These are phyloP conservation scores for Candida stauntonica DNA, from an alignment of 805 yeast species.

Conservation along the genomic window DNA sequence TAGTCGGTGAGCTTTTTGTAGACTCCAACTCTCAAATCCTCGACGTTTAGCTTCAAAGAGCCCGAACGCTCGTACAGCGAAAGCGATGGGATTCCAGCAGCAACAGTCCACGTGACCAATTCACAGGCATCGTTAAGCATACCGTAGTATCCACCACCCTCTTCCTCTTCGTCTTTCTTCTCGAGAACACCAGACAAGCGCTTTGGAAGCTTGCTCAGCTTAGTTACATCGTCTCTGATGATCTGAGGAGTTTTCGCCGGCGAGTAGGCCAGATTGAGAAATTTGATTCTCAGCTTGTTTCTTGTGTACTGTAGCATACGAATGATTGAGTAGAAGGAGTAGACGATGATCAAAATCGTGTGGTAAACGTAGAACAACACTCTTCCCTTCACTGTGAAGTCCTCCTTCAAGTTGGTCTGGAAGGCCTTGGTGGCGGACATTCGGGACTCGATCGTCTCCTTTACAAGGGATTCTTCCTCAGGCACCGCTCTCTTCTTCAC, in stretches of 20 bases:
- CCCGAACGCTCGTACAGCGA: conserved; percentile 82
- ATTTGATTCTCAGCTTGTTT: conserved; percentile 50
- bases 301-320: conserved; percentile 49
- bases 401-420: background rate
- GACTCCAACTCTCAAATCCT: conserved; percentile 54
- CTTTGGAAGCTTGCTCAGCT: conserved; percentile 71
- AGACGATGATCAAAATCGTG: conserved; percentile 41
- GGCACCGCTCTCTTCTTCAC: background rate
- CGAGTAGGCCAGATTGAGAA: conserved; percentile 60
- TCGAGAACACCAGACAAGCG: conserved; percentile 73
- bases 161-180: conserved; percentile 70
- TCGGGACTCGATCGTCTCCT: background rate
- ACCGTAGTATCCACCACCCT: conserved; percentile 86
- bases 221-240: conserved; percentile 76
- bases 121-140: conserved; percentile 74
- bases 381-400: conserved; percentile 7
- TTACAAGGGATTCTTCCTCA: too few species aligned
- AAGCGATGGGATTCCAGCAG: conserved; percentile 74
- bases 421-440: background rate
- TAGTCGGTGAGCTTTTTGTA: conserved; percentile 58
- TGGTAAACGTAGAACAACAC: conserved; percentile 21
- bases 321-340: conserved; percentile 50
- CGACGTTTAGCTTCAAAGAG: conserved; percentile 47
- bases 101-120: conserved; percentile 79
- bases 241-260: conserved; percentile 76